Base-by-base conservation (phyloP, 2,329 filamentous ascomycete species). In the Aaosphaeria arxii region DNA sequence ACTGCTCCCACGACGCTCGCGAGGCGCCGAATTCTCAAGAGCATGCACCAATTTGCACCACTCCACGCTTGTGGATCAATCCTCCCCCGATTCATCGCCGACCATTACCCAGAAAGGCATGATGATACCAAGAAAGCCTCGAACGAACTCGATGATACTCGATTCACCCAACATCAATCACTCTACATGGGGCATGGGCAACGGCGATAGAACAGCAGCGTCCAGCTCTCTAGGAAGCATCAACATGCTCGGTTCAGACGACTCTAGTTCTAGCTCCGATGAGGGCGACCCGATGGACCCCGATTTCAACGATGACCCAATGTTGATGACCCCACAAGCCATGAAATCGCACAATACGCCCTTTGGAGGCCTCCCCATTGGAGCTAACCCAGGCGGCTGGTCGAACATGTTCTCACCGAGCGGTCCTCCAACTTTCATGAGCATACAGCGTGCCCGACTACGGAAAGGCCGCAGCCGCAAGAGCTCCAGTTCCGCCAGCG, bases 21-120 rank as follows among this genome's bases (percentile, higher is more conserved):
- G 92, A 47, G 92, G 92, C 40, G 78, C 96, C 51, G 92, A 97
- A 72, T 97, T 96, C 70, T 92, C 92, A 38, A 83, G 92, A 57
- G 91, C 91, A 7, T 94, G 90, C 53, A 96, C 92, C 7, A 95
- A 91, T 66, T 78, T 99, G 24, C 94, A 97, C 72, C 94, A 97
- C 71, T 96, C 92, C 11, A 97, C 89, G 0, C 81, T 97, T 6
- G 91, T 92, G 47, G 89, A 96, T 58, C 83, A 87, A 67, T 88
- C 89, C 1, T 94, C 89, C 5, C 91, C 91, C 4, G 91, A 95
- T 67, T 94, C 90, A 0, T 96, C 91, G 1, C 94, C 94, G 1
- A 91, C 87, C 9, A 86, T 94, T 46, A 85, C 85, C 45, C 85
- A 86, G 38, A 84, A 87, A 53, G 79, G 78, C 2, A 76, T 85